These are phyloP conservation scores for Petunia hybrid DNA, from an alignment of 305 asterid genomes.

Conservation along the genomic window DNA sequence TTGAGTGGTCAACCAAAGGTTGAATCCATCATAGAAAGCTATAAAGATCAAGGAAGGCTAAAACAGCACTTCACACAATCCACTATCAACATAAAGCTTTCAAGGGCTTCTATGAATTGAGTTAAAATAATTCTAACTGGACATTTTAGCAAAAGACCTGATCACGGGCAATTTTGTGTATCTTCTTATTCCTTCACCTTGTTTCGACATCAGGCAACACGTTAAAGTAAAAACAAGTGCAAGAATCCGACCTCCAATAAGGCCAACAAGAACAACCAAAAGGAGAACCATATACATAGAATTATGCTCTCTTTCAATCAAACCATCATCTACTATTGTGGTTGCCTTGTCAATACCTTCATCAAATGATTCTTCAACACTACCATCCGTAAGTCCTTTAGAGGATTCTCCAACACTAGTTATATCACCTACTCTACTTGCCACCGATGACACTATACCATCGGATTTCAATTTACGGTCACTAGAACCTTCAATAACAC, in stretches of 20 bases:
- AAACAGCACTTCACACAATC: constrained; percentile 38
- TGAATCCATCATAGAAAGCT: constrained; percentile 31
- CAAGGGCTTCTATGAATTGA: constrained; percentile 24
- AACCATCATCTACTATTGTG: constrained; percentile 29
- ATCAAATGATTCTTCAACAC: constrained; percentile 28
- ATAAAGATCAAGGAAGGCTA: constrained; percentile 29
- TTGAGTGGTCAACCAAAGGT: constrained; percentile 42
- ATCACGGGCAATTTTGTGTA: constrained; percentile 37
- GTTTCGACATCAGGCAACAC: constrained; percentile 61
- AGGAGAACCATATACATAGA: constrained; percentile 51
- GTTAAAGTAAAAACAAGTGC: constrained; percentile 61
- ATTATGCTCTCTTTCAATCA: constrained; percentile 27
- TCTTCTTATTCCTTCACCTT: constrained; percentile 40
- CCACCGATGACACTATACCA: constrained; percentile 32
- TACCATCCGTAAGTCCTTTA: constrained; percentile 37
- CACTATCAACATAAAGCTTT: constrained; percentile 26
- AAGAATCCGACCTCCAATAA: constrained; percentile 61
- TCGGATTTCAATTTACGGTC: constrained; percentile 26
- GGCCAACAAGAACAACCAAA: constrained; percentile 68
- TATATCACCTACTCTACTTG: constrained; percentile 35
- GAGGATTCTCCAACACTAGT: constrained; percentile 26
- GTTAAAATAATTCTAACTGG: constrained; percentile 35
- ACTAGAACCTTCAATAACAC: constrained; percentile 25
- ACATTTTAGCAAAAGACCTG: constrained; percentile 27
- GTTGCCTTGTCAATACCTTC: constrained; percentile 37